Base-by-base conservation (phyloP, 192 early-diverging fungal genomes). In the Spizellomyces punctatus region DNA sequence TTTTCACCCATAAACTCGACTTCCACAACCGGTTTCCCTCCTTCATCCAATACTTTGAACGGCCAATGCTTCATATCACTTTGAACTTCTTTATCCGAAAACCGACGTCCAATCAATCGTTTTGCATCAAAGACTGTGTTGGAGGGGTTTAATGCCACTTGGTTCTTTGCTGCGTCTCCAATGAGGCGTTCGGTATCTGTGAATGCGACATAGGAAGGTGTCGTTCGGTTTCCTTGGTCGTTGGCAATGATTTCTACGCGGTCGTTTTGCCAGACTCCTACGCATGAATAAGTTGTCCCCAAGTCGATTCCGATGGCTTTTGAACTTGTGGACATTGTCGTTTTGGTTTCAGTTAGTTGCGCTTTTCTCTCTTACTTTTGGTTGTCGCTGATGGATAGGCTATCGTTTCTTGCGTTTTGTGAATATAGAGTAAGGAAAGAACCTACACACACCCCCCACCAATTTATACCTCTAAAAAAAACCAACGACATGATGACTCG, bases 81-180 rank as follows among this genome's bases (percentile, higher is more conserved):
- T 88, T 99, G 93, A 60, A 99, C 96, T 81, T 96, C 96, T 71
- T 81, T 71, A 78, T 96, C 95, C 58, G 78, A 83, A 83, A 95
- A 96, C 58, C 89, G 88, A 73, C 95, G 94, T 79, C 96, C 96
- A 75, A 98, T 97, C 22, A 98, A 88, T 85, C 96, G 94, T 89
- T 98, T 98, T 64, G 96, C 95, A 87, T 96, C 95, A 74, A 96
- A 98, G 63, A 98, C 93, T 66, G 96, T 99, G 88, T 97, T 97
- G 86, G 89, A 79, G 63, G 96, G 95, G 70, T 87, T 81, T 90
- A 94, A 92, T 70, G 95, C 93, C 63, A 93, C 93, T 89, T 96
- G 94, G 86, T 97, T 99, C 91, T 97, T 99, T 77, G 96, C 95
- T 66, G 95, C 93, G 82, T 99, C 95, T 78, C 96, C 96, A 76